phyloP scores from a whole-genome alignment of 2,329 filamentous ascomycete species.

The Cordyceps sp. region DNA sequence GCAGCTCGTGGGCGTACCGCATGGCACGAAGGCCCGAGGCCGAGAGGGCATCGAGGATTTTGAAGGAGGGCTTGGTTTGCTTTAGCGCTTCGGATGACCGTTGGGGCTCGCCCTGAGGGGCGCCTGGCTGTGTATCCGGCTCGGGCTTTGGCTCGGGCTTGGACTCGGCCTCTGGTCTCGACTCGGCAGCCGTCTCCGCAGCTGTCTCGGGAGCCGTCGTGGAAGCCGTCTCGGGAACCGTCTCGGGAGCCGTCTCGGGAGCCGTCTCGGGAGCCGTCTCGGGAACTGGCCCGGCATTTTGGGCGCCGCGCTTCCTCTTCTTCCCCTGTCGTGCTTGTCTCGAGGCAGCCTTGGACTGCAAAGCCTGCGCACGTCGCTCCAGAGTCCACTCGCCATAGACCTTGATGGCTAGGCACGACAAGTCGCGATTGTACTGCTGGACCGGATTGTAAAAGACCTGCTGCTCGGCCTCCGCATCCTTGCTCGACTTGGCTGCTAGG shows the following conservation, averaged over 20 bases:
- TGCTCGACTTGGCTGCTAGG: conserved; percentile 22
- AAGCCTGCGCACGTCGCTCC: conserved; percentile 24
- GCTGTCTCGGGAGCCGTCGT: not conserved
- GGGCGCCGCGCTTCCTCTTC: conserved; percentile 29
- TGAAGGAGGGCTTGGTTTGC: conserved; percentile 38
- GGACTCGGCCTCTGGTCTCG: not conserved
- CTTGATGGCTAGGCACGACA: conserved; percentile 84
- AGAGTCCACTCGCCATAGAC: conserved; percentile 60
- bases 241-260: not conserved
- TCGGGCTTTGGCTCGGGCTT: not conserved
- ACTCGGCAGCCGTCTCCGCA: not conserved
- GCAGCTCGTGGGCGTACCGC: conserved; percentile 81
- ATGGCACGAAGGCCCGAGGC: conserved; percentile 83
- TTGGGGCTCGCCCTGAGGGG: too few relatives aligned
- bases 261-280: not conserved
- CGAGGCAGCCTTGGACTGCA: conserved; percentile 20
- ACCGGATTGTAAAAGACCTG: conserved; percentile 99
- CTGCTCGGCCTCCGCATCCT: conserved; percentile 43
- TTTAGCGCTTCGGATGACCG: conserved; percentile 14
- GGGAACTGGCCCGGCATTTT: conserved; percentile 1
- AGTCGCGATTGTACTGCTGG: conserved; percentile 94
- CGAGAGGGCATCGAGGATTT: conserved; percentile 88
- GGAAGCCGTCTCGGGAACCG: not conserved
- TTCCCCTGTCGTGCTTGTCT: conserved; percentile 21
- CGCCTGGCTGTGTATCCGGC: not conserved